Base-by-base conservation (phyloP, 139 green algal genomes). In the Haematococcus lacustris region DNA sequence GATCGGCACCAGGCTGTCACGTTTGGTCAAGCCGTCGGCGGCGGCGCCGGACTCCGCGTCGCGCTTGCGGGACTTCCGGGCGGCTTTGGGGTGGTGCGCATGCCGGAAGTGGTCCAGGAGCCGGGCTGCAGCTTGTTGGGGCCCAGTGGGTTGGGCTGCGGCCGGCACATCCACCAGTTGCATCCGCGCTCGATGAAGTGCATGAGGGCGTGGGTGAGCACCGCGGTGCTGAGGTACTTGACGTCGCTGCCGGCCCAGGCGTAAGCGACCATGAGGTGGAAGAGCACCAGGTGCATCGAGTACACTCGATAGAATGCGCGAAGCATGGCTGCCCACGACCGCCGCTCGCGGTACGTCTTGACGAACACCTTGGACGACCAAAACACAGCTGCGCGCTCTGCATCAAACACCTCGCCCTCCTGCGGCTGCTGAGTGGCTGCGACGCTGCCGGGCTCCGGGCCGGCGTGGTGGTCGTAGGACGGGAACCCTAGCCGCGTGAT, bases 281-380 rank as follows among this genome's bases (percentile, higher is more conserved):
- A 17, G 34, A 77, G 50, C 35, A 77, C 37, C 40, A 77, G 47
- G 35, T 77, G 72, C 28, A 77, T 37, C 13, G 62, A 51, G 63
- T 72, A 76, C 9, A 88, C 76, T 25, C 82, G 75, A 73, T 79
- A 88, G 61, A 79, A 85, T 40, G 75, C 70, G 38, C 82, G 74
- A 76, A 79, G 85, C 26, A 83, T 43, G 23, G 78, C 76, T 13
- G 71, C 34, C 76, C 66, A 79, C 33, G 76, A 75, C 53, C 82
- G 76, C 2, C 82, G 73, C 77, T 88, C 82, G 6, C 76, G 71
- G 71, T 78, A 85, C 5, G 82, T 88, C 79, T 88, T 88, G 34
- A 79, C 73, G 63, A 88, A 88, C 50, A 78, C 73, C 33, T 74
- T 70, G 40, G 51, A 74, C 53, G 70, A 66, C 79, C 79, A 88